Base-by-base conservation (phyloP, 306 rosid genomes). In the Pueraria montana region DNA sequence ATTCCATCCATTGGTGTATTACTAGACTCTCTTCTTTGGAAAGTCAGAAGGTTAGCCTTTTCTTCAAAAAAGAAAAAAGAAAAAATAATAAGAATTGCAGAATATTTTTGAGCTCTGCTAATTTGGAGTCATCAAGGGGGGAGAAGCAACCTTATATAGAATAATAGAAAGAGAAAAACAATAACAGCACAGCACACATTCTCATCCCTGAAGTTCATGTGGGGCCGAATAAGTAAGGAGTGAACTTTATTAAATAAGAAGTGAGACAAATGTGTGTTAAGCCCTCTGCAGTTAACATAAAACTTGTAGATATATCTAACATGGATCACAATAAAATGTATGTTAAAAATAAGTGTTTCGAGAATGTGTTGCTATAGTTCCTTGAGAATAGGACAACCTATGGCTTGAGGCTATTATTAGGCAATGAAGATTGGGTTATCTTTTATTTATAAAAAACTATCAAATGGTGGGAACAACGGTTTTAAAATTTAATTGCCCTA, bases 1-100 rank as follows among this genome's bases (percentile, higher is more conserved):
- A 23, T 49, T 61, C 38, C 82, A 53, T 74, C 86, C 98, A 93
- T 93, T 71, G 78, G 64, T 8, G 13, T 26, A 6, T 74, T 30
- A 53, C 11, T 21, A 46, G 61, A 46, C 82, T 38, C 53, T 78
- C 63, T 64, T 52, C 12, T 5, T 64, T 42, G 32, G 49, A 67
- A 46, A 34, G 69, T 68, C 36, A 80, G 80, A 71, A 67, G 45
- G 81, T 85, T 77, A 79, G 78, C 11, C 46, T 38, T 83, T 58
- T 30, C 2, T 23, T 21, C 5, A 7, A 26, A 2, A 24, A 1
- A 36, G 34, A 72, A 64, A 43, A 24, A n/a, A 6, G 58, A 36
- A 67, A 24, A 14, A 38, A 58, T 23, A 21, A 4, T 34, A 34
- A 34, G 20, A 24, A 34, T 32, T 64, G 85, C 50, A 77, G 82